Base-by-base conservation (phyloP, 176 grass and related monocot species). In the Luzula sylvatica region DNA sequence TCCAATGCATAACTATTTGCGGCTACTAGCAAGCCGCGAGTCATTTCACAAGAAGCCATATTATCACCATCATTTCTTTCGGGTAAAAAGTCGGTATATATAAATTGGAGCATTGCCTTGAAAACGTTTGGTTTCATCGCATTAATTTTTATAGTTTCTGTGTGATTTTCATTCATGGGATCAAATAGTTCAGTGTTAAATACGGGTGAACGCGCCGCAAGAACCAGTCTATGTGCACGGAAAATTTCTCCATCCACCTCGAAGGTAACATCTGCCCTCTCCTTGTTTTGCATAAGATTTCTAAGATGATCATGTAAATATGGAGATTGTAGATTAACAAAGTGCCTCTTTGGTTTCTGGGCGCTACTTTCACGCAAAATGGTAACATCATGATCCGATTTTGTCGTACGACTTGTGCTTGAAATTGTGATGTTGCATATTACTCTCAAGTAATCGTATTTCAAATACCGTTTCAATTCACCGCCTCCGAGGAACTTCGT, bases 91-190 rank as follows among this genome's bases (percentile, higher is more conserved):
- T 62, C 58, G 17, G 58, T 62, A 46, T 62, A 62, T 20, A 62
- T 47, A 25, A 62, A 62, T 23, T 62, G 39, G 18, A 62, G 58
- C 22, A 62, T 16, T 22, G 58, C 23, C 40, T 46, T 62, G 41
- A 62, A 62, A 46, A 62, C 58, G 25, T 23, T 45, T 17, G 40
- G 23, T 8, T 62, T 39, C 58, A 62, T 62, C 18, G 42, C 58
- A 27, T 47, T 40, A 1, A 62, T 62, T 7, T 47, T 28, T 44
- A 62, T 62, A 25, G 23, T 45, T 35, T 62, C 26, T 1, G 23
- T 62, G 42, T 62, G 42, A 43, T 43, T 62, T 62, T 62, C 58
- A 22, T 44, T 62, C 58, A 62, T 62, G 5, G 58, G 18, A 25
- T 39, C 58, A 11, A 45, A 62, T 13, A 62, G 45, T 29, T 62